Base-by-base conservation (phyloP, 768 basidiomycete genomes). In the Boletus sp. region DNA sequence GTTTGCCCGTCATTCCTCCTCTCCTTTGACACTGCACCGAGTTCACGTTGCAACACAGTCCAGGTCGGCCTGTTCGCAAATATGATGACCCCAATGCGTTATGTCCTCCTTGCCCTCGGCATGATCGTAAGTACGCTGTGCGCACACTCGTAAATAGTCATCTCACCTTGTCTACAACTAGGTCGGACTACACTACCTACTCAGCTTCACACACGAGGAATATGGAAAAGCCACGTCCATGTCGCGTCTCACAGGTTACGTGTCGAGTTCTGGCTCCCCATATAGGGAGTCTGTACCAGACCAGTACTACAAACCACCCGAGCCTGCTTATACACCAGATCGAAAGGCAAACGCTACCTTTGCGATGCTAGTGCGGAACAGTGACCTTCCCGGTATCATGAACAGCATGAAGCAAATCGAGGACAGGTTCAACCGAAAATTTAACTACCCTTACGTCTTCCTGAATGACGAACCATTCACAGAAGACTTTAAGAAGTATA, bases 371-470 rank as follows among this genome's bases (percentile, higher is more conserved):
- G 85, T 82, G 37, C 77, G 87, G 39, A 90, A 90, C 64, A 71
- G 73, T 32, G 88, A 90, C 55, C 59, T 86, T 7, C 58, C 77
- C n/a, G 77, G 79, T 17, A 80, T 85, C 41, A 70, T 88, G 50
- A 71, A 73, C 37, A 87, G 85, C 58, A 83, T 93, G 60, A 80
- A 80, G 57, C 81, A 88, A 68, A 72, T 93, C 72, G 96, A 98
- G 72, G 87, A 91, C 65, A 76, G 88, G 38, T 97, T 97, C 75
- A 98, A 98, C 71, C 74, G 76, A 41, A 80, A 78, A 56, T 88
- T 82, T 61, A 77, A 80, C 21, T 96, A 97, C 64, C 90, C 92
- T 5, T 97, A 90, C 70, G 85, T 93, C 25, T 88, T 97, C 72
- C 75, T 98, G 55, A 96, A 96, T 67, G 93, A 97, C 46, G 81